phyloP scores from a whole-genome alignment of 768 basidiomycete species.

The Lactarius psammicola region DNA sequence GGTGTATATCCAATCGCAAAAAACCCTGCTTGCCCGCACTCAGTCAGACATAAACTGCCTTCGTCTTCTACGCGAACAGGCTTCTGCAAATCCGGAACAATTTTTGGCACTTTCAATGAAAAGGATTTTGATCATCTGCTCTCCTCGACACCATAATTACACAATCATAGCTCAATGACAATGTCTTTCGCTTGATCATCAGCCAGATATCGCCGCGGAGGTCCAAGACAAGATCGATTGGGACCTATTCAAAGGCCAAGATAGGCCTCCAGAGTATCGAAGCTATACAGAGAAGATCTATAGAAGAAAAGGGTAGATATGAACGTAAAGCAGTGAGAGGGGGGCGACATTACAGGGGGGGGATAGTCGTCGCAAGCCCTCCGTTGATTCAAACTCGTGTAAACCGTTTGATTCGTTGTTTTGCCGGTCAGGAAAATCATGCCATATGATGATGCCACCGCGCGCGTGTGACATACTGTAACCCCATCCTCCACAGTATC shows the following conservation, averaged over 20 bases:
- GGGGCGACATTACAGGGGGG: slow-evolving; percentile 9
- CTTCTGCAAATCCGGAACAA: slow-evolving; percentile 37
- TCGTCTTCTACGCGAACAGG: slow-evolving; percentile 43
- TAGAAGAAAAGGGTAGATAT: neutral
- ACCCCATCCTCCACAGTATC: neutral
- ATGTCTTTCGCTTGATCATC: slow-evolving; percentile 40
- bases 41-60: slow-evolving; percentile 62
- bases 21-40: slow-evolving; percentile 54
- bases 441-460: too few species aligned
- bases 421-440: too few species aligned
- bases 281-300: slow-evolving; percentile 34
- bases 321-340: slow-evolving; percentile 11
- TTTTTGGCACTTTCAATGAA: slow-evolving; percentile 37
- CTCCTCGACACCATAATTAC: slow-evolving; percentile 8
- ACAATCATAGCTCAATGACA: slow-evolving; percentile 35
- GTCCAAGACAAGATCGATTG: slow-evolving; percentile 59
- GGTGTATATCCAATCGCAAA: slow-evolving; percentile 62
- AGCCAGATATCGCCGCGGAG: slow-evolving; percentile 44
- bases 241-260: slow-evolving; percentile 54
- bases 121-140: slow-evolving; percentile 40
- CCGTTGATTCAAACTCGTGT: too few species aligned
- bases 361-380: neutral
- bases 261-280: slow-evolving; percentile 61
- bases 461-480: too few species aligned
- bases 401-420: too few species aligned